Conservation (phyloP, 257 asterid species). For the Mitragyna speciosa region DNA sequence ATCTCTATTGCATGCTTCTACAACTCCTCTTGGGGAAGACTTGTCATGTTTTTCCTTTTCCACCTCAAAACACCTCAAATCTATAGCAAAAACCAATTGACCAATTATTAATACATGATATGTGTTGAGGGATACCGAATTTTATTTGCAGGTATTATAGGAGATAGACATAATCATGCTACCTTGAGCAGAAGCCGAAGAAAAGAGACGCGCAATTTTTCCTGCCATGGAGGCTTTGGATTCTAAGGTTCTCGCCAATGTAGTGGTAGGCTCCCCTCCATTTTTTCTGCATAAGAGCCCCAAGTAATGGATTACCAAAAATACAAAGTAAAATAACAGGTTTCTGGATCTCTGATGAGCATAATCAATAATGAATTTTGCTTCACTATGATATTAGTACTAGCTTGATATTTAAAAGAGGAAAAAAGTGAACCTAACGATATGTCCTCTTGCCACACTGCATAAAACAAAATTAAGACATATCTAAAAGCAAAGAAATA, state of each 20-base stretch:
- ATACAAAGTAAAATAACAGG: neutral
- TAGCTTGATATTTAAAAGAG: neutral
- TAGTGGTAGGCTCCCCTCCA: slow-evolving; percentile 4
- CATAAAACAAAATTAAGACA: neutral
- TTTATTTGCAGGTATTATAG: neutral
- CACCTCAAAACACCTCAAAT: slow-evolving; percentile 37
- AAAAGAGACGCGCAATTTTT: slow-evolving; percentile 27
- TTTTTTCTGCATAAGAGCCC: slow-evolving; percentile 23
- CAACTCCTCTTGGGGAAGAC: slow-evolving; percentile 37
- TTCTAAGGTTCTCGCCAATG: slow-evolving; percentile 3
- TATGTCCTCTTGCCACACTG: neutral
- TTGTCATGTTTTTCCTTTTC: slow-evolving; percentile 30
- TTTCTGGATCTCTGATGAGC: neutral
- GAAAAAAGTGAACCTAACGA: neutral
- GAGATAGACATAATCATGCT: slow-evolving; percentile 7
- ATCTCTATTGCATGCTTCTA: slow-evolving; percentile 25
- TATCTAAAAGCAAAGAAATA: neutral
- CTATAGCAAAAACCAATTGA: slow-evolving; percentile 26
- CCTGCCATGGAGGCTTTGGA: slow-evolving; percentile 17
- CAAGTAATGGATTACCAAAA: neutral
- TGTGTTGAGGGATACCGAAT: neutral
- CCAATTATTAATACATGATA: neutral
- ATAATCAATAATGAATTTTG: neutral
- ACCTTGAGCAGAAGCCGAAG: slow-evolving; percentile 58
- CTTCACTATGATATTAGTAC: neutral